Conservation (phyloP, 2,329 filamentous ascomycete species). For the Fusarium sp. region DNA sequence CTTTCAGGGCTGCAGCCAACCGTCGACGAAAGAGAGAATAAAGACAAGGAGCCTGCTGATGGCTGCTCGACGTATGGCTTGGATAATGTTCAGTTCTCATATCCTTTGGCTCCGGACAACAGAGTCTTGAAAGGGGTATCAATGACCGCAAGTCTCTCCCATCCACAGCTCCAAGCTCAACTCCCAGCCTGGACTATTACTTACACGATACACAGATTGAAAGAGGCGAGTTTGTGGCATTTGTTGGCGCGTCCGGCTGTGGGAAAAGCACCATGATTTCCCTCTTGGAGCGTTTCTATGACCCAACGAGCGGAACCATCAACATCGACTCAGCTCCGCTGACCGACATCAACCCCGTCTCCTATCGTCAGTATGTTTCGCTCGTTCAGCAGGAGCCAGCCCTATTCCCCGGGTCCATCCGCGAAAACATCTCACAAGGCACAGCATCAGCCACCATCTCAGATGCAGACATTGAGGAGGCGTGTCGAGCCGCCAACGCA, state of each 20-base stretch:
- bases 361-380: conserved; percentile 48
- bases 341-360: conserved; percentile 34
- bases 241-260: conserved; percentile 66
- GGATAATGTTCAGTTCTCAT: neutral
- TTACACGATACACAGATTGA: neutral
- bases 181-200: neutral
- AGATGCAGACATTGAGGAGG: conserved; percentile 49
- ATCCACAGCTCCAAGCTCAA: neutral
- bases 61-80: neutral
- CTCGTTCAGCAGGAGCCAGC: conserved; percentile 55
- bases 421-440: conserved; percentile 65
- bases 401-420: conserved; percentile 61
- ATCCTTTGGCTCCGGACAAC: neutral
- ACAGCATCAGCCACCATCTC: conserved; percentile 27
- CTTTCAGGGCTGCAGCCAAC: neutral
- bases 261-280: conserved; percentile 70
- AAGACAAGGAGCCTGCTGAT: neutral
- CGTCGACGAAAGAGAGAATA: neutral
- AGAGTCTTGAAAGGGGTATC: neutral
- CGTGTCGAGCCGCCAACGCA: conserved; percentile 59
- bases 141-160: neutral
- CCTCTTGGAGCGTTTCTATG: conserved; percentile 58
- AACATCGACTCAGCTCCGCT: conserved; percentile 43
- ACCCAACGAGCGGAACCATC: conserved; percentile 47
- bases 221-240: neutral